These are phyloP conservation scores for Penicillium sp. DNA, from an alignment of 2,329 filamentous ascomycete species.

Conservation along the genomic window DNA sequence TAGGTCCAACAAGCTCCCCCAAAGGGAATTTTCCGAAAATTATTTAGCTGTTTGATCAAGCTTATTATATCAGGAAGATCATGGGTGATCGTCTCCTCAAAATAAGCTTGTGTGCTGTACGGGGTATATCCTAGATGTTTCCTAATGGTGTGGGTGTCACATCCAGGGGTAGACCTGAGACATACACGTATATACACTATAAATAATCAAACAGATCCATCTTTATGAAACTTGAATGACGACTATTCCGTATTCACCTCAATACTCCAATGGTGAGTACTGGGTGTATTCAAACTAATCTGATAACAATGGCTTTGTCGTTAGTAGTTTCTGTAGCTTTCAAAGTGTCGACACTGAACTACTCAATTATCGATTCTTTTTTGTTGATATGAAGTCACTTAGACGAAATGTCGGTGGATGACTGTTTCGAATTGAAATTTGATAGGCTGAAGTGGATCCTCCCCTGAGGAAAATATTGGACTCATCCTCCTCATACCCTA, in stretches of 20 bases:
- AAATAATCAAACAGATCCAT: neutral
- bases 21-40: neutral
- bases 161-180: neutral
- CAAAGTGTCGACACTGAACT: neutral
- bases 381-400: neutral
- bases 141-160: neutral
- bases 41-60: neutral
- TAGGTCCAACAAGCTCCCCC: too few relatives aligned
- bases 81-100: neutral
- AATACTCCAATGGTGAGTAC: neutral
- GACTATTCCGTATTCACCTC: neutral
- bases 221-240: neutral
- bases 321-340: neutral
- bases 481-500: too few relatives aligned
- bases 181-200: too few relatives aligned
- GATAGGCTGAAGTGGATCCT: neutral
- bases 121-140: neutral
- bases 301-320: neutral
- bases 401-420: neutral
- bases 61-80: neutral
- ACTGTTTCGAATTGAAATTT: neutral
- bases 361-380: neutral
- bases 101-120: neutral
- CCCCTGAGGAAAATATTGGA: neutral
- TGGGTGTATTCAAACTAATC: neutral